Evolutionary conservation across 1,284 basidiomycete genomes (phyloP), one percentile per base, ranked within the genome.

Genomic region (Cerrena zonata): DNA sequence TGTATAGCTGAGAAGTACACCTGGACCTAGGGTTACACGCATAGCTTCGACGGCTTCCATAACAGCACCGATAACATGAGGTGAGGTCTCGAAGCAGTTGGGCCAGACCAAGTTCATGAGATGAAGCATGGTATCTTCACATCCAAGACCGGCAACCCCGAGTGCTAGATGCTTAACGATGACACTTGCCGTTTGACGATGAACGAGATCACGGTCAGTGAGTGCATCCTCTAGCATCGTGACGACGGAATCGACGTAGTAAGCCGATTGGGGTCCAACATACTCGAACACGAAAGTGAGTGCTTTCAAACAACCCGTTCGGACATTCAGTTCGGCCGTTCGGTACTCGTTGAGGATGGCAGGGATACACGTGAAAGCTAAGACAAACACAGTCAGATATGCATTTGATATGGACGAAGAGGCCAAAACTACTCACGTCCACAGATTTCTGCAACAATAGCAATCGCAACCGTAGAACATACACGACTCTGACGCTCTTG

Each of bases 401-500:
- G 15, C 15, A 34, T 34, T 15, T 7, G 30, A 34, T 44, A 15
- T 23, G 2, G 25, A 40, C 19, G 30, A 15, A 30, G 24, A 53
- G 7, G 52, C 48, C 53, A 53, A 45, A 18, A 53, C 10, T 18
- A 82, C 84, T 78, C 65, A 86, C 83, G 92, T 68, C 94, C 94
- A 68, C 94, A 97, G 53, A 94, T 98, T 72, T 98, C 94, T 1
- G 94, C 93, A 23, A 94, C 91, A 62, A 96, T 95, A 53, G 92
- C 94, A 61, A 99, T 99, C 12, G 96, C 96, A 48, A 99, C 95
- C 0, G 96, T 99, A 67, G 91, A 94, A 68, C 96, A 97, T 21
- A 99, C 96, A 69, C 96, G 92, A 72, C 90, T 94, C 69, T 99
- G 96, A 62, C 96, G 92, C 67, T 99, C 96, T 76, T 99, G 96